Evolutionary conservation across 805 yeast genomes (phyloP).

Genomic region (Candida vaughaniae): DNA sequence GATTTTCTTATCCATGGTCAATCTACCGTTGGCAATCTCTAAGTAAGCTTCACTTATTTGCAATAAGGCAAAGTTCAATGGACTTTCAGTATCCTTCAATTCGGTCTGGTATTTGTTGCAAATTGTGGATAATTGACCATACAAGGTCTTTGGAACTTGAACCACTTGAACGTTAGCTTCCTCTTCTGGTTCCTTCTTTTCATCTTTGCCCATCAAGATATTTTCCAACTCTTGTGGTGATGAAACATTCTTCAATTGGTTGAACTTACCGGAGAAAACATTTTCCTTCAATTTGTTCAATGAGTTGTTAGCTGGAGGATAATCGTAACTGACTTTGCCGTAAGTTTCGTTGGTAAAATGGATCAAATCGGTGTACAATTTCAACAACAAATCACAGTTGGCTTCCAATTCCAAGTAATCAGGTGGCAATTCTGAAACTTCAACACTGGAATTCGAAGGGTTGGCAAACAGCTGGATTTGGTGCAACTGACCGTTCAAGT

Average conservation of each 20-base stretch:
- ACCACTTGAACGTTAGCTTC: conserved; percentile 29
- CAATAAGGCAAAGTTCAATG: conserved; percentile 54
- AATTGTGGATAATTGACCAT: conserved; percentile 65
- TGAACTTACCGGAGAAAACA: conserved; percentile 53
- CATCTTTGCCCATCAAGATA: conserved; percentile 40
- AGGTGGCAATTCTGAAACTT: conserved; percentile 70
- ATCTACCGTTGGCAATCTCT: conserved; percentile 65
- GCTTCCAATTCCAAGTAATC: conserved; percentile 69
- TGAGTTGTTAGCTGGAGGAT: conserved; percentile 62
- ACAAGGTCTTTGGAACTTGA: conserved; percentile 65
- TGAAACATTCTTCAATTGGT: conserved; percentile 60
- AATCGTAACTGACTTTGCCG: conserved; percentile 75
- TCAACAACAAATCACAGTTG: conserved; percentile 62
- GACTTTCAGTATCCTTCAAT: conserved; percentile 41
- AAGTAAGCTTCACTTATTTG: conserved; percentile 56
- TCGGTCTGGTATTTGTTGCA: conserved; percentile 49
- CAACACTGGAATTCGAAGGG: conserved; percentile 44
- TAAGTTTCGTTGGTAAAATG: conserved; percentile 52
- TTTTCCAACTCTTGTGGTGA: conserved; percentile 68
- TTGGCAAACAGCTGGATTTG: conserved; percentile 43
- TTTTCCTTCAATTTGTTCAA: conserved; percentile 59
- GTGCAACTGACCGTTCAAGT: conserved; percentile 62
- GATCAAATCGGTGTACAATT: conserved; percentile 53
- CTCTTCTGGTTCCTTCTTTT: conserved; percentile 9
- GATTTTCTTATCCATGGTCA: conserved; percentile 67